phyloP scores from a whole-genome alignment of 1,284 basidiomycete species.

The Ganoderma boninense region DNA sequence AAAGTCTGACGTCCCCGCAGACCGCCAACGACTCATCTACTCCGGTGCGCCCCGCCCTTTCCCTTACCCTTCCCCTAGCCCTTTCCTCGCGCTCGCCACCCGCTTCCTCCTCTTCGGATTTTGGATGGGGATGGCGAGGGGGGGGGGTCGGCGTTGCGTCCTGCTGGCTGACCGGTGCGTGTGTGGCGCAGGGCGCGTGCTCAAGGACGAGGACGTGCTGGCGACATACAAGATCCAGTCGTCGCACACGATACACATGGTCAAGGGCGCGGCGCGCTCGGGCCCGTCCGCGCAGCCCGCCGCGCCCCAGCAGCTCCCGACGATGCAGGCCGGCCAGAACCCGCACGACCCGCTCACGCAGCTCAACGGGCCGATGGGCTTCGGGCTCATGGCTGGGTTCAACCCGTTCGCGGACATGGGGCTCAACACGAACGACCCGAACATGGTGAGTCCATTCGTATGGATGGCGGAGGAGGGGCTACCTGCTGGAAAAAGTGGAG shows the following conservation, averaged over 20 bases:
- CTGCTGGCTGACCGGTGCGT: too few species aligned
- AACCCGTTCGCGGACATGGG: slow-evolving; percentile 92
- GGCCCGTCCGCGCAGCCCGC: slow-evolving; percentile 43
- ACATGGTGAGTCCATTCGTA: slow-evolving; percentile 87
- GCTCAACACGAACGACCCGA: slow-evolving; percentile 87
- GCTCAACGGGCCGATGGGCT: slow-evolving; percentile 75
- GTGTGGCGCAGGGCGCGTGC: slow-evolving; percentile 62
- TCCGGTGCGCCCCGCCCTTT: slow-evolving; percentile 64
- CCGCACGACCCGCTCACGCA: slow-evolving; percentile 80
- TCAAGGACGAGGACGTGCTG: slow-evolving; percentile 87
- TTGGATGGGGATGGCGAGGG: too few species aligned
- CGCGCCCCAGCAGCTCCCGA: slow-evolving; percentile 59
- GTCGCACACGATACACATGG: slow-evolving; percentile 91
- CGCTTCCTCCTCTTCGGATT: too few species aligned
- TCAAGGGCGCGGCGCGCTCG: slow-evolving; percentile 81
- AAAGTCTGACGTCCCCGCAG: slow-evolving; percentile 86
- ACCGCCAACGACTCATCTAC: slow-evolving; percentile 87
- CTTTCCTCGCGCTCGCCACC: neutral
- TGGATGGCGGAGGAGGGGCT: neutral
- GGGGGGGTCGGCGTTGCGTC: too few species aligned
- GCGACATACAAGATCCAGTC: slow-evolving; percentile 90
- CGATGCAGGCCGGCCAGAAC: slow-evolving; percentile 88
- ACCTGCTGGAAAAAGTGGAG: neutral
- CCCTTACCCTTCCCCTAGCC: neutral
- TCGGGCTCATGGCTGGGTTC: slow-evolving; percentile 78